Percentiles rank a stretch among this genome's conserved stretches.
Evolutionary conservation across 106 monocot genomes (phyloP).

Genomic region (Apostasia ramifera): DNA sequence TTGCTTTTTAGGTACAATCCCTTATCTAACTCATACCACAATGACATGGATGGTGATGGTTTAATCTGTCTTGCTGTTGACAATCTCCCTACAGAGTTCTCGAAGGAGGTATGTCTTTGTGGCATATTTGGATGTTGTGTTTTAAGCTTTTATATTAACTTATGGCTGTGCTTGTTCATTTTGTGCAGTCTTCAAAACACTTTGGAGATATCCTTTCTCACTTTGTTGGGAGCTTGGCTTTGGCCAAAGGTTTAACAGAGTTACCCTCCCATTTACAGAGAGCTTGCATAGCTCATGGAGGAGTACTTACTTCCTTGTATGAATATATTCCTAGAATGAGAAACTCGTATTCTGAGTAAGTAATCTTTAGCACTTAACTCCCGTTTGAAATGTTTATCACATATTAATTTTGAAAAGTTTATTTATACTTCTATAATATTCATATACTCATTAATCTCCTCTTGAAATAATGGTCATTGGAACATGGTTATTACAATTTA

Average conservation of each 20-base stretch:
- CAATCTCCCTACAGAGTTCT: constrained; percentile 94
- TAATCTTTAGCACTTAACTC: constrained; percentile 1
- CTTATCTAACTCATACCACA: constrained; percentile 57
- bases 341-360: constrained; percentile 56
- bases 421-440: too few species aligned
- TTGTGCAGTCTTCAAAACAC: constrained; percentile 79
- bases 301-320: constrained; percentile 69
- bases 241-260: constrained; percentile 33
- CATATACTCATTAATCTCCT: too few species aligned
- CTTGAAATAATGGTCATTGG: too few species aligned
- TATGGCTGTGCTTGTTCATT: not conserved
- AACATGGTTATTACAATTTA: too few species aligned
- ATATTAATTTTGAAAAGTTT: not conserved
- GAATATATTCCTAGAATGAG: constrained; percentile 86
- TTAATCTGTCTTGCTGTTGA: constrained; percentile 84
- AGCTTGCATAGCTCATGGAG: constrained; percentile 85
- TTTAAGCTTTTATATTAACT: not conserved
- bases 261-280: constrained; percentile 65
- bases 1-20: constrained; percentile 62
- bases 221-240: constrained; percentile 67
- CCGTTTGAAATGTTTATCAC: not conserved
- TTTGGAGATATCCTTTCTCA: constrained; percentile 91
- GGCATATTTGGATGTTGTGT: not conserved
- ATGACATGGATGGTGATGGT: constrained; percentile 79
- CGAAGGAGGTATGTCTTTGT: constrained; percentile 51